Percentiles rank a stretch among this genome's conserved stretches.
Conservation (phyloP, 2,329 filamentous ascomycete genomes). For the Aureobasidium sp. region DNA sequence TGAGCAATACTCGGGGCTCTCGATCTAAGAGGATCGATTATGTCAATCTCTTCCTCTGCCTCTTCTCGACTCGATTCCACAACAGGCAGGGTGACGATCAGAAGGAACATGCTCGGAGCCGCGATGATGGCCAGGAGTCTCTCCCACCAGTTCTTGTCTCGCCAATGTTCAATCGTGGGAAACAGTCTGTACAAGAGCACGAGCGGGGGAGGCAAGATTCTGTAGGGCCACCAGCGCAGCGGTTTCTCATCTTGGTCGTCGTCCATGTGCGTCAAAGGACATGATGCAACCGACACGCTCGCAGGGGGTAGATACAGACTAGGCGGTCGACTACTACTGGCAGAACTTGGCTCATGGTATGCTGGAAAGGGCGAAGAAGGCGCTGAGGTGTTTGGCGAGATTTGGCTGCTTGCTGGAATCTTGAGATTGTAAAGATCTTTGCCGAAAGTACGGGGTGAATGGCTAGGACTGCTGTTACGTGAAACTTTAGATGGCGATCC, state of each 20-base stretch:
- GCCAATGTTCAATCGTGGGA: slow-evolving; percentile 78
- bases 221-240: slow-evolving; percentile 76
- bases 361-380: slow-evolving; percentile 60
- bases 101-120: slow-evolving; percentile 80
- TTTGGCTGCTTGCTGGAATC: slow-evolving; percentile 29
- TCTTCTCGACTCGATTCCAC: slow-evolving; percentile 62
- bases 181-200: slow-evolving; percentile 70
- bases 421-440: slow-evolving; percentile 34
- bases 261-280: slow-evolving; percentile 30
- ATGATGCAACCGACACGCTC: slow-evolving; percentile 42
- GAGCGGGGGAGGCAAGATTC: slow-evolving; percentile 63
- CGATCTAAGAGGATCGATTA: neutral
- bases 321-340: slow-evolving; percentile 41
- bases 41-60: slow-evolving; percentile 25
- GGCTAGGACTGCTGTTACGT: slow-evolving; percentile 3
- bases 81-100: slow-evolving; percentile 86
- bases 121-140: slow-evolving; percentile 74
- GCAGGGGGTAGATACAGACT: slow-evolving; percentile 53
- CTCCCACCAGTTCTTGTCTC: slow-evolving; percentile 75
- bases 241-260: slow-evolving; percentile 32
- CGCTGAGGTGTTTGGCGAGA: slow-evolving; percentile 29
- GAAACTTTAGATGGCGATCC: neutral
- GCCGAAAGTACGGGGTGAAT: slow-evolving; percentile 27
- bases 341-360: slow-evolving; percentile 47
- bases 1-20: neutral